Evolutionary conservation across 2,329 filamentous ascomycete genomes (phyloP).

Genomic region (Ampelomyces quisqualis): DNA sequence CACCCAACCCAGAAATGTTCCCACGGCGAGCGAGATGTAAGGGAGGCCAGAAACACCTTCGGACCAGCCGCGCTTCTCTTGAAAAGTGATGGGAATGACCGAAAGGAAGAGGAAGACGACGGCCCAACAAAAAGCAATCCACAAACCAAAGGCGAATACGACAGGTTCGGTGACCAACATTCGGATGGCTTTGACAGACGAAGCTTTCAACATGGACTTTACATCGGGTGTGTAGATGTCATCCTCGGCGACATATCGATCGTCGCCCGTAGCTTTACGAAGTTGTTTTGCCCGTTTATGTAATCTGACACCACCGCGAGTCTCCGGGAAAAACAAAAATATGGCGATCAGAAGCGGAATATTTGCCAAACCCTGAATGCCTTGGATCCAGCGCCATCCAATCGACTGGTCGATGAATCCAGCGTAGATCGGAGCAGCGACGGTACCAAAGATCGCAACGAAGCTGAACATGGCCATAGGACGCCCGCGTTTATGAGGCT

Average conservation of each 20-base stretch:
- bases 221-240: conserved; percentile 55
- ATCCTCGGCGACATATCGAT: conserved; percentile 53
- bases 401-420: conserved; percentile 56
- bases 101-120: conserved; percentile 57
- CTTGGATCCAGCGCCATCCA: conserved; percentile 57
- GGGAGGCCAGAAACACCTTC: conserved; percentile 54
- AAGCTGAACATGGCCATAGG: conserved; percentile 35
- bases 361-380: conserved; percentile 55
- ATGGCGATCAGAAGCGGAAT: conserved; percentile 51
- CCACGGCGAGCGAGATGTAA: conserved; percentile 54
- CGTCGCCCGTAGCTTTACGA: conserved; percentile 51
- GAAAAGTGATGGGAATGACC: conserved; percentile 42
- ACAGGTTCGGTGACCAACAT: conserved; percentile 54
- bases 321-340: conserved; percentile 46
- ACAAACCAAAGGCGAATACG: conserved; percentile 53
- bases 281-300: conserved; percentile 53
- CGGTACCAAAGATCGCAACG: conserved; percentile 47
- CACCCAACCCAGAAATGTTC: conserved; percentile 52
- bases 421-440: conserved; percentile 56
- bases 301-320: conserved; percentile 51
- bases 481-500: conserved; percentile 27
- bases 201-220: conserved; percentile 50
- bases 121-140: conserved; percentile 57
- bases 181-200: conserved; percentile 55
- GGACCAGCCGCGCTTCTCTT: conserved; percentile 55